Evolutionary conservation across 305 asterid genomes (phyloP).

Genomic region (Salvia sclarea): DNA sequence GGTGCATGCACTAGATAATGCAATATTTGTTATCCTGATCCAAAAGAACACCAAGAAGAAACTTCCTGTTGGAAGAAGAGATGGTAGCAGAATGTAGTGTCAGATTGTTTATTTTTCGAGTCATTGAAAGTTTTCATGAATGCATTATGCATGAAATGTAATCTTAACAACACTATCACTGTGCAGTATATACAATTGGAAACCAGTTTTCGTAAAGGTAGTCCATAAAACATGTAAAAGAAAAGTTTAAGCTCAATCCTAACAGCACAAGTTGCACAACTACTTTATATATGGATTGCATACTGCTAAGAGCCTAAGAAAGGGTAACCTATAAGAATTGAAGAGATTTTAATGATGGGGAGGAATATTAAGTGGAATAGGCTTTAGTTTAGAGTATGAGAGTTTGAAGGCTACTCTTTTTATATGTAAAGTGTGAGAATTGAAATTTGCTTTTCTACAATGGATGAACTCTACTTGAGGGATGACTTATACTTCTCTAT

Average conservation of each 20-base stretch:
- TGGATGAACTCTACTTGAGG: background rate
- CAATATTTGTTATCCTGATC: too few relatives aligned
- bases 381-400: too few relatives aligned
- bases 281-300: background rate
- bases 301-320: background rate
- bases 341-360: too few relatives aligned
- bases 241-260: background rate
- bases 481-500: background rate
- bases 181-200: background rate
- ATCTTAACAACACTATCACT: background rate
- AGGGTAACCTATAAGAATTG: background rate
- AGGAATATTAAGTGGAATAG: too few relatives aligned
- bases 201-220: background rate
- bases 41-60: background rate
- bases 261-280: background rate
- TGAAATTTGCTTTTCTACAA: background rate
- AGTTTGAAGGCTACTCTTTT: too few relatives aligned
- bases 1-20: background rate
- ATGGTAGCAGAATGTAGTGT: background rate
- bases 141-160: too few relatives aligned
- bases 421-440: background rate
- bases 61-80: background rate
- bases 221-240: background rate
- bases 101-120: background rate
- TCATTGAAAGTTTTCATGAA: background rate